Conservation (phyloP, 1,139 yeast species). For the Debaryomyces coudertii region DNA sequence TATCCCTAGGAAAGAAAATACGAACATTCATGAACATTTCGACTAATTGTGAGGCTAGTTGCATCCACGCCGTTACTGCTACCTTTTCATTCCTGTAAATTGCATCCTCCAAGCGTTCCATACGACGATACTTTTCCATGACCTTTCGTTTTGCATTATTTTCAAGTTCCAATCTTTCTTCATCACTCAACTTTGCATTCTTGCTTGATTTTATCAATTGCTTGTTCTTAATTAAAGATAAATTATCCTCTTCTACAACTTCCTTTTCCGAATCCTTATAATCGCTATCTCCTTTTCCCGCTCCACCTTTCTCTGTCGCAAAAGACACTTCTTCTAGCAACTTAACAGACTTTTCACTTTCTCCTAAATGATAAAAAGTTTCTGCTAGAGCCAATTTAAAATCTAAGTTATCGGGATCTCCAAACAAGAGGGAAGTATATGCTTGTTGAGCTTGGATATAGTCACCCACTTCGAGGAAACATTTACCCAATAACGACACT, state of each 20-base stretch:
- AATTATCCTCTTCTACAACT: constrained; percentile 16
- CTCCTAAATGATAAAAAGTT: constrained; percentile 72
- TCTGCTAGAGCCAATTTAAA: constrained; percentile 81
- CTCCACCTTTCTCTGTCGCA: constrained; percentile 24
- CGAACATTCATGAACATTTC: constrained; percentile 80
- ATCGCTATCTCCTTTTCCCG: constrained; percentile 21
- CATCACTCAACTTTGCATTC: constrained; percentile 47
- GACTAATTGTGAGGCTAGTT: constrained; percentile 77
- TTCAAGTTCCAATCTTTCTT: constrained; percentile 61
- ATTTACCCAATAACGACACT: constrained; percentile 69
- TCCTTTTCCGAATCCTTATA: constrained; percentile 18
- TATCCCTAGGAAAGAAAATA: constrained; percentile 77
- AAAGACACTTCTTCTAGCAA: constrained; percentile 55
- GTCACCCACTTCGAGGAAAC: constrained; percentile 74
- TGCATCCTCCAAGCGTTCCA: constrained; percentile 60
- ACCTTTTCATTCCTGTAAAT: constrained; percentile 56
- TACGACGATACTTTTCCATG: constrained; percentile 63
- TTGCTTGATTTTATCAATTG: constrained; percentile 22
- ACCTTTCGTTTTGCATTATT: constrained; percentile 63
- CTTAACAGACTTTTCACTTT: constrained; percentile 60
- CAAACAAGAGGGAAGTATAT: constrained; percentile 57
- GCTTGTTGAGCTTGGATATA: constrained; percentile 70
- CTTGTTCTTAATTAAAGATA: constrained; percentile 29
- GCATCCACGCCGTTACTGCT: constrained; percentile 80
- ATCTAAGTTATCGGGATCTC: constrained; percentile 69